These are phyloP conservation scores for Bertia moriformis DNA, from an alignment of 2,329 filamentous ascomycete species.

Conservation along the genomic window DNA sequence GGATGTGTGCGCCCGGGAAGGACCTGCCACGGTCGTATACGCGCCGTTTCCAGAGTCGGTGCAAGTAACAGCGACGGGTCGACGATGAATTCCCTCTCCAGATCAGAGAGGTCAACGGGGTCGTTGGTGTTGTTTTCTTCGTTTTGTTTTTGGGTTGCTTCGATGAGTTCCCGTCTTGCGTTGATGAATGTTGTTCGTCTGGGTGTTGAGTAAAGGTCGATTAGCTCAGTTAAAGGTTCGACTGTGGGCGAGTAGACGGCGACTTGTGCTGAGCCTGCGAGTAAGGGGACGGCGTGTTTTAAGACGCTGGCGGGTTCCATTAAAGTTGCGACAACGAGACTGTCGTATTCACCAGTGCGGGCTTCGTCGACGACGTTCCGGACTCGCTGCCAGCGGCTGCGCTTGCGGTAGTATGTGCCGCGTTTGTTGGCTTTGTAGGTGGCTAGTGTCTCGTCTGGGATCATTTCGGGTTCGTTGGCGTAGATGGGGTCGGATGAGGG, in stretches of 20 bases:
- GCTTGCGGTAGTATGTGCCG: constrained; percentile 46
- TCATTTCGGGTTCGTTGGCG: constrained; percentile 29
- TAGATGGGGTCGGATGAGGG: constrained; percentile 42
- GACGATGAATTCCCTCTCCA: neutral
- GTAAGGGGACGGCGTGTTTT: constrained; percentile 38
- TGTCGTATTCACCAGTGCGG: constrained; percentile 41
- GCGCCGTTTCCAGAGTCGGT: neutral
- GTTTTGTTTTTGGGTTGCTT: constrained; percentile 4
- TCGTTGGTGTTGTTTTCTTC: constrained; percentile 6
- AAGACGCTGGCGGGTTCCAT: constrained; percentile 43
- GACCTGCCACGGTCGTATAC: neutral
- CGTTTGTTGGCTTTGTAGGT: constrained; percentile 42
- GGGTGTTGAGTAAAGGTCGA: constrained; percentile 45
- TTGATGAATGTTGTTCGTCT: constrained; percentile 27
- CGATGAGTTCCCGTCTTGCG: constrained; percentile 4
- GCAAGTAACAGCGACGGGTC: neutral
- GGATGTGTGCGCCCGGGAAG: constrained; percentile 1
- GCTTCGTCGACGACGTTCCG: constrained; percentile 41
- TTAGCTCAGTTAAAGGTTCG: constrained; percentile 41
- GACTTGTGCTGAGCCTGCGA: constrained; percentile 43
- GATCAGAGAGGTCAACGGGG: neutral
- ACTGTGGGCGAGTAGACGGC: constrained; percentile 45
- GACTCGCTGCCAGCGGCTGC: constrained; percentile 43
- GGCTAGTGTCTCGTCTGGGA: constrained; percentile 29
- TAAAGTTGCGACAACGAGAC: constrained; percentile 41